Percentiles rank a stretch among this genome's conserved stretches.
Conservation (phyloP, 257 asterid species). For the Solanum piurae region DNA sequence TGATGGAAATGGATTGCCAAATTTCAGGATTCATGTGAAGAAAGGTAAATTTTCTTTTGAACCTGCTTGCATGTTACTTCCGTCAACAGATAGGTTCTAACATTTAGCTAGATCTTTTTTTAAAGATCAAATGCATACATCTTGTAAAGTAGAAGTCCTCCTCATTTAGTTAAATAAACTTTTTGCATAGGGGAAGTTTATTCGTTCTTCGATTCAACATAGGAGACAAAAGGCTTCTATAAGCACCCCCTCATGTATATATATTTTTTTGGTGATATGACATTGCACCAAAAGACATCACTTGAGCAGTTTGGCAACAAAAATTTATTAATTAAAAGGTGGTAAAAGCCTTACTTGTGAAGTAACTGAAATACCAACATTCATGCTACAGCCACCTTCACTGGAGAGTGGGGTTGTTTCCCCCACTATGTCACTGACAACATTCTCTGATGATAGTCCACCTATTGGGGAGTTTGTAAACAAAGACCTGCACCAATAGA, state of each 20-base stretch:
- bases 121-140: background rate
- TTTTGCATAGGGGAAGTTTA: background rate
- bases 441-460: slow-evolving; percentile 59
- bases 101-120: background rate
- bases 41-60: background rate
- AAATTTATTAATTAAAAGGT: background rate
- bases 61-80: background rate
- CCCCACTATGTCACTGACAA: slow-evolving; percentile 33
- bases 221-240: background rate
- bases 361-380: slow-evolving; percentile 36
- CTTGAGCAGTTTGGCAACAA: background rate
- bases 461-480: slow-evolving; percentile 49
- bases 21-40: background rate
- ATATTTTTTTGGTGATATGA: background rate
- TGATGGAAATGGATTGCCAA: background rate
- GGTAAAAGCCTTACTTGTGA: background rate
- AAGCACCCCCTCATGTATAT: background rate
- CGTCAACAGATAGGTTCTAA: background rate
- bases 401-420: slow-evolving; percentile 54
- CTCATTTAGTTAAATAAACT: background rate
- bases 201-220: background rate
- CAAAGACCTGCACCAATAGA: slow-evolving; percentile 44
- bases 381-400: slow-evolving; percentile 61
- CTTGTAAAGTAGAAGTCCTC: background rate
- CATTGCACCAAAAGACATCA: background rate